A percentile compares a stretch with the other conserved stretches of the same genome.
Evolutionary conservation across 768 basidiomycete genomes (phyloP).

Genomic region (Leccinum ochraceum): DNA sequence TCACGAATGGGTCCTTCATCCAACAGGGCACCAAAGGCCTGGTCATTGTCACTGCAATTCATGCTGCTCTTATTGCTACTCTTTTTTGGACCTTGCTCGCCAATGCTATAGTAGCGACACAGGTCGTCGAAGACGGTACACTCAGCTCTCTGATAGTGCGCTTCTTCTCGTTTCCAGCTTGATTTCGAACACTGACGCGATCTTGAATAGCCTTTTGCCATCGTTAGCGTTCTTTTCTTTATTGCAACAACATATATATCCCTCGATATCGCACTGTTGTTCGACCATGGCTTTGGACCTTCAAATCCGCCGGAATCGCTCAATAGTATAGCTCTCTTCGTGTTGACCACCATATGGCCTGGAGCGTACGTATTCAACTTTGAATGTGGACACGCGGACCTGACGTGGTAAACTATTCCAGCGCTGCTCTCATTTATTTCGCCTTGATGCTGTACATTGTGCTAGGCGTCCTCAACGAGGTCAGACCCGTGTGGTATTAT

Average conservation of each 20-base stretch:
- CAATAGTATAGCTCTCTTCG: constrained; percentile 73
- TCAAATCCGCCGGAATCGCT: constrained; percentile 58
- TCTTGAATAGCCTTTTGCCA: constrained; percentile 56
- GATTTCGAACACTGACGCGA: not conserved
- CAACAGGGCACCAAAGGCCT: constrained; percentile 74
- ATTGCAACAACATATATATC: constrained; percentile 79
- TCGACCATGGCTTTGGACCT: constrained; percentile 62
- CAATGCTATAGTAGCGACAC: constrained; percentile 80
- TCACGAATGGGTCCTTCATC: constrained; percentile 79
- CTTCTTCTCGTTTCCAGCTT: constrained; percentile 17
- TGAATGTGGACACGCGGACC: not conserved
- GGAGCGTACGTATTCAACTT: constrained; percentile 51
- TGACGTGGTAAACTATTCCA: constrained; percentile 25
- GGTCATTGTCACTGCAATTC: constrained; percentile 72
- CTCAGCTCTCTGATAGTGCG: constrained; percentile 64
- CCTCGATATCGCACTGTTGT: constrained; percentile 74
- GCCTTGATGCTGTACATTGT: constrained; percentile 81
- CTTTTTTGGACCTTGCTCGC: constrained; percentile 80
- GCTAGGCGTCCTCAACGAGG: constrained; percentile 71
- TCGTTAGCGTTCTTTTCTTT: constrained; percentile 61
- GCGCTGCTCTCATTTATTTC: constrained; percentile 70
- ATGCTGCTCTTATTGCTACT: constrained; percentile 73
- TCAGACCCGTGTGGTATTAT: constrained; percentile 79
- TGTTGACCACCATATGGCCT: constrained; percentile 80
- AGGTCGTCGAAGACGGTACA: constrained; percentile 91